phyloP scores from a whole-genome alignment of 345 rosid species.

The Capsella bursapastoris region DNA sequence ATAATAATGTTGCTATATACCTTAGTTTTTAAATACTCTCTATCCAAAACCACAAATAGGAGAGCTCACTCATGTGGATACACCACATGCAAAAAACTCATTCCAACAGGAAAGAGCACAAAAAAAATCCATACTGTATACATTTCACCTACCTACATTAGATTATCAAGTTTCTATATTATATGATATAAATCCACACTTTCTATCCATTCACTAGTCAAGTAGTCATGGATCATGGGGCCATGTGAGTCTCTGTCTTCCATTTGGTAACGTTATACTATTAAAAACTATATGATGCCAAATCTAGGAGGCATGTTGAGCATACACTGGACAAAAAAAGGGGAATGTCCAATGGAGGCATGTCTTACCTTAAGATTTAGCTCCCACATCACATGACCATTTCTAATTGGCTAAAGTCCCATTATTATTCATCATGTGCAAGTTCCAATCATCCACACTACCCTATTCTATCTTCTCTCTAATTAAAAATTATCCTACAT shows the following conservation, averaged over 20 bases:
- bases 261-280: conserved; percentile 30
- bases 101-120: conserved; percentile 30
- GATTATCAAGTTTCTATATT: conserved; percentile 32
- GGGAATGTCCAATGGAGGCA: conserved; percentile 42
- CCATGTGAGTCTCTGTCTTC: conserved; percentile 47
- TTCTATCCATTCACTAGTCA: conserved; percentile 34
- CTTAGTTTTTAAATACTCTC: conserved; percentile 1
- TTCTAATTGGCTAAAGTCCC: conserved; percentile 32
- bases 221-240: conserved; percentile 35
- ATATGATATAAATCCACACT: conserved; percentile 18
- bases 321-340: conserved; percentile 12
- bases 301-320: conserved; percentile 41
- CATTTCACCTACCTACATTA: conserved; percentile 40
- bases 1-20: conserved; percentile 30
- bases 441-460: conserved; percentile 1
- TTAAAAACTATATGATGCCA: conserved; percentile 32
- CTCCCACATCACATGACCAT: conserved; percentile 45
- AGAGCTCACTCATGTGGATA: conserved; percentile 31
- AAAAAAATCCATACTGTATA: conserved; percentile 33
- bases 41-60: conserved; percentile 32
- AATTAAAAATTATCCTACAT: not conserved
- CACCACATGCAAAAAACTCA: conserved; percentile 33
- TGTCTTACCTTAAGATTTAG: conserved; percentile 34
- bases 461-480: not conserved
- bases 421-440: conserved; percentile 31